A percentile compares a stretch with the other conserved stretches of the same genome.
Conservation (phyloP, 345 rosid species). For the Hypericum perforatum region DNA sequence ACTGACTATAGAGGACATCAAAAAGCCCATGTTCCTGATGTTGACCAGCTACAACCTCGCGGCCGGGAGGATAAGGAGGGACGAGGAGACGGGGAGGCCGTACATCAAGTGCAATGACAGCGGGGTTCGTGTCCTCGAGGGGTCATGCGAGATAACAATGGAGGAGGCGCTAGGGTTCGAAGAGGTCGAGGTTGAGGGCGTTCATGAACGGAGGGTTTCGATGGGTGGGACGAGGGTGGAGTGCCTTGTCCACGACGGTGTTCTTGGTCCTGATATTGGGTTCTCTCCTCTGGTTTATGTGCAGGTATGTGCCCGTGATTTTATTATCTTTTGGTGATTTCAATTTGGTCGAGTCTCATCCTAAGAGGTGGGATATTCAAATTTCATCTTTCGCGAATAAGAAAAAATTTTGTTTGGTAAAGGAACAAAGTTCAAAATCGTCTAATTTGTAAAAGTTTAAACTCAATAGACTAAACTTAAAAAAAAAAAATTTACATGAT, state of each 20-base stretch:
- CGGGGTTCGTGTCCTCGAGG: conserved; percentile 59
- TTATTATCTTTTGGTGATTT: too few species aligned
- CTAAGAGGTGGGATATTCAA: too few species aligned
- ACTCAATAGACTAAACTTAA: too few species aligned
- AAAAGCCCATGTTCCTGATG: conserved; percentile 32
- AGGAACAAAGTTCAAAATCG: too few species aligned
- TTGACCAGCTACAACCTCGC: conserved; percentile 30
- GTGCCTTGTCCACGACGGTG: conserved; percentile 27
- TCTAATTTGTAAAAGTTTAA: too few species aligned
- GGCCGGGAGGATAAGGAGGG: conserved; percentile 46
- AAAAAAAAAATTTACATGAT: too few species aligned
- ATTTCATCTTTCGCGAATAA: too few species aligned
- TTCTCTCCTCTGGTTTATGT: conserved; percentile 60
- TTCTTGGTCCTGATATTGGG: conserved; percentile 62
- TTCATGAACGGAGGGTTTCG: too few species aligned
- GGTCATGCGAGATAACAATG: conserved; percentile 30
- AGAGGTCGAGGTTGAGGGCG: not conserved
- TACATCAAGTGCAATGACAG: conserved; percentile 69
- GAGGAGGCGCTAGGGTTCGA: conserved; percentile 36
- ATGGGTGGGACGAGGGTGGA: conserved; percentile 16
- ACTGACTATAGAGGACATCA: conserved; percentile 30
- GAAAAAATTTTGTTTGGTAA: too few species aligned
- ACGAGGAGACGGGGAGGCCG: conserved; percentile 35
- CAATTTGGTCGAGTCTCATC: too few species aligned
- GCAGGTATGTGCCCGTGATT: conserved; percentile 36